Conservation (phyloP, 768 basidiomycete species). For the Mycena alexandri region DNA sequence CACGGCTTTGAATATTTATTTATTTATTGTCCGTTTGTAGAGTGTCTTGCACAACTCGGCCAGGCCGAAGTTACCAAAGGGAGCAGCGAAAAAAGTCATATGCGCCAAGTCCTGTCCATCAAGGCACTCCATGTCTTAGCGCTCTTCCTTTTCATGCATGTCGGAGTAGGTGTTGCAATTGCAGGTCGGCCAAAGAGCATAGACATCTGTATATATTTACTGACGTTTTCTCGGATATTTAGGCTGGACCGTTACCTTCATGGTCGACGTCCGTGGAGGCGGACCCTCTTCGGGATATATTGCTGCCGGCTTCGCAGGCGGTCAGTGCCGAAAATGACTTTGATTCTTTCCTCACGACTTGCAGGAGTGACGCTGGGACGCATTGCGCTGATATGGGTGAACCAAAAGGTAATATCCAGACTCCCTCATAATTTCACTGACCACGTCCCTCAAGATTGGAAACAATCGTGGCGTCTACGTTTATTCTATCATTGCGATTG, state of each 20-base stretch:
- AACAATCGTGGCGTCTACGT: slow-evolving; percentile 65
- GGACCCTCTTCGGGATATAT: slow-evolving; percentile 63
- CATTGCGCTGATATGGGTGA: slow-evolving; percentile 67
- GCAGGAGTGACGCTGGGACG: slow-evolving; percentile 69
- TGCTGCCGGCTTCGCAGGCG: slow-evolving; percentile 59
- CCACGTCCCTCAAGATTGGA: slow-evolving; percentile 54
- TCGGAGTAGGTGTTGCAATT: slow-evolving; percentile 63
- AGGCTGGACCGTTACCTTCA: slow-evolving; percentile 70
- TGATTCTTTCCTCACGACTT: background rate
- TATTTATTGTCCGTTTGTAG: background rate
- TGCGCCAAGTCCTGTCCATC: slow-evolving; percentile 58
- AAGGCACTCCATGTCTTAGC: slow-evolving; percentile 59
- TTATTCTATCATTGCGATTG: slow-evolving; percentile 64
- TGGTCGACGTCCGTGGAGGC: slow-evolving; percentile 59
- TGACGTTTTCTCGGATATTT: background rate
- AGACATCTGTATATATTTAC: background rate
- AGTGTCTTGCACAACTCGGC: slow-evolving; percentile 39
- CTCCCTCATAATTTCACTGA: background rate
- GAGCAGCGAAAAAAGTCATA: slow-evolving; percentile 46
- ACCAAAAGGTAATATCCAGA: slow-evolving; percentile 55
- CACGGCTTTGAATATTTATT: background rate
- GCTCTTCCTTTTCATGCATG: slow-evolving; percentile 59
- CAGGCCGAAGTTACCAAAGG: slow-evolving; percentile 41
- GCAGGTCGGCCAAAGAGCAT: slow-evolving; percentile 49
- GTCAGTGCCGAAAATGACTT: background rate